Evolutionary conservation across 306 rosid species (phyloP).

Genomic region (Astragalus glycyphyllos): DNA sequence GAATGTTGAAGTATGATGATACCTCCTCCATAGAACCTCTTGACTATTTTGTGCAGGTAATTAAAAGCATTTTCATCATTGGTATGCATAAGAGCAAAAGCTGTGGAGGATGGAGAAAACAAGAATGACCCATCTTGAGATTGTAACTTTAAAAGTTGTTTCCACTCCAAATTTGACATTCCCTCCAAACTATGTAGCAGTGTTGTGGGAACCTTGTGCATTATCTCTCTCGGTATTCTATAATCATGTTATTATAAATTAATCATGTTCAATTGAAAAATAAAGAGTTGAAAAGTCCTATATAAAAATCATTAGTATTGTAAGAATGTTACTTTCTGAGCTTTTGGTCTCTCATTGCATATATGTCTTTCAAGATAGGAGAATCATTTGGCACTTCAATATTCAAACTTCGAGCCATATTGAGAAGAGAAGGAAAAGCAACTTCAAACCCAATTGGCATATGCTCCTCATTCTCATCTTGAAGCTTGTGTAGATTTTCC

Average conservation of each 20-base stretch:
- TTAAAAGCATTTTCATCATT: conserved; percentile 62
- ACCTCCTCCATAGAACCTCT: conserved; percentile 92
- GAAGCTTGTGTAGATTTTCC: conserved; percentile 63
- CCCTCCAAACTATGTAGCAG: conserved; percentile 97
- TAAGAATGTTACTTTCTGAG: conserved; percentile 61
- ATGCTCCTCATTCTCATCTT: conserved; percentile 76
- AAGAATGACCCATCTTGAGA: conserved; percentile 85
- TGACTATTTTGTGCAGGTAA: conserved; percentile 59
- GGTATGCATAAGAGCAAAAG: conserved; percentile 83
- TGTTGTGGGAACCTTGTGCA: conserved; percentile 87
- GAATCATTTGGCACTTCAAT: conserved; percentile 66
- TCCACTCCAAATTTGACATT: conserved; percentile 81
- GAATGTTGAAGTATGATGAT: not conserved
- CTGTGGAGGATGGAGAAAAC: conserved; percentile 93
- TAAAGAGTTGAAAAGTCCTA: too few species aligned
- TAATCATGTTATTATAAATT: not conserved
- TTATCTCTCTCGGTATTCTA: conserved; percentile 84
- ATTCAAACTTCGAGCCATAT: conserved; percentile 63
- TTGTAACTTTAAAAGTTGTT: conserved; percentile 77
- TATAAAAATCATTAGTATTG: not conserved
- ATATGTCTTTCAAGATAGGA: conserved; percentile 64
- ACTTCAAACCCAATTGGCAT: conserved; percentile 95
- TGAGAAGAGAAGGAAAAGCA: conserved; percentile 86
- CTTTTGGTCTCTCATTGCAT: conserved; percentile 62
- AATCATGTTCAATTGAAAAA: too few species aligned